Evolutionary conservation across 805 yeast species (phyloP).

Genomic region (Grigorovia yakushimaensis): DNA sequence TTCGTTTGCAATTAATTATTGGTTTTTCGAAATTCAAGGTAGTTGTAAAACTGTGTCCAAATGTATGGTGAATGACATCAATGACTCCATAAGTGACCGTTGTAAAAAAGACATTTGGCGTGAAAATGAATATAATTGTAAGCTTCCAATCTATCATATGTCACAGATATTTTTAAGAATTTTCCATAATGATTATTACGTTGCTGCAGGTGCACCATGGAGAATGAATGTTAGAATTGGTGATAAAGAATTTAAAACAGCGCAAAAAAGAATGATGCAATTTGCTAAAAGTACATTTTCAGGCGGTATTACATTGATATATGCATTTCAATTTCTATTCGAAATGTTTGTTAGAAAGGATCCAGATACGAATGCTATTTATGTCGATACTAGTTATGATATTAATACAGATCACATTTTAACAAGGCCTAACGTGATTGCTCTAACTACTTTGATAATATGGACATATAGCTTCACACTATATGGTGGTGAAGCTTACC

Average conservation of each 20-base stretch:
- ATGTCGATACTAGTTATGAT: conserved; percentile 31
- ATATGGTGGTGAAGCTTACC: conserved; percentile 37
- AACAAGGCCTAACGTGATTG: conserved; percentile 30
- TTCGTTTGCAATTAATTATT: conserved; percentile 59
- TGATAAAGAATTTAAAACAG: conserved; percentile 38
- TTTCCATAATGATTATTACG: conserved; percentile 69
- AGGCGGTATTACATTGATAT: conserved; percentile 47
- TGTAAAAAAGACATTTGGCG: conserved; percentile 16
- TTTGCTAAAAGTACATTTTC: conserved; percentile 29
- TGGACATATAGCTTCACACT: conserved; percentile 44
- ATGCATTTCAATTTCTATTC: conserved; percentile 50
- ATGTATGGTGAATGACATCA: conserved; percentile 1
- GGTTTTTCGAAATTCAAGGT: conserved; percentile 34
- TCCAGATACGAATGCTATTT: conserved; percentile 11
- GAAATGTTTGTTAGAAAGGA: conserved; percentile 50
- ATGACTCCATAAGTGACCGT: neutral
- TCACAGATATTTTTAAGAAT: conserved; percentile 63
- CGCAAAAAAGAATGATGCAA: conserved; percentile 35
- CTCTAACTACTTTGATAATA: conserved; percentile 28
- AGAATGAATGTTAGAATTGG: conserved; percentile 62
- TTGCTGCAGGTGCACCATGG: conserved; percentile 74
- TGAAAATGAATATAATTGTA: conserved; percentile 30
- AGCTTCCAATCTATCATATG: conserved; percentile 60
- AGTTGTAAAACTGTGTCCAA: conserved; percentile 8
- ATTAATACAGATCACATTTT: conserved; percentile 44